These are phyloP conservation scores for Bassia scoparia DNA, from an alignment of 148 eudicot species.

Conservation along the genomic window DNA sequence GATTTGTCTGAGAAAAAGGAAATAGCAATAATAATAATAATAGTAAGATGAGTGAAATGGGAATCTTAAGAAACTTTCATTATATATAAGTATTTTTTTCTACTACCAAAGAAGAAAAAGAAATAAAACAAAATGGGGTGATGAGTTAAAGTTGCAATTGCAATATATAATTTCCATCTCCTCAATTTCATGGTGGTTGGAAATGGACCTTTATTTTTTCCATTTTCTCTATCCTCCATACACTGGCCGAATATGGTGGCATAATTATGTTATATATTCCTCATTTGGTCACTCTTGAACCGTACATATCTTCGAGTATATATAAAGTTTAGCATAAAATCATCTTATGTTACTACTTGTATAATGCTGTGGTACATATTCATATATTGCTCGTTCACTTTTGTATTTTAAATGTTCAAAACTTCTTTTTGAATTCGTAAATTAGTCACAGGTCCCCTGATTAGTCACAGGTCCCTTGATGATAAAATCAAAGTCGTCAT, in stretches of 20 bases:
- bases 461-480: too few relatives aligned
- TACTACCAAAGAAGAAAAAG: background rate
- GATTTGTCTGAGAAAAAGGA: background rate
- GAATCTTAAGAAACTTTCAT: background rate
- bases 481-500: too few relatives aligned
- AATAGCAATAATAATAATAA: too few relatives aligned
- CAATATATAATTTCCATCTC: slow-evolving; percentile 4
- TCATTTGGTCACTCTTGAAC: background rate
- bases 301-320: background rate
- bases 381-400: background rate
- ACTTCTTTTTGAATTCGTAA: too few relatives aligned
- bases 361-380: background rate
- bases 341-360: background rate
- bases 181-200: slow-evolving; percentile 10
- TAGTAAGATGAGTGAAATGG: background rate
- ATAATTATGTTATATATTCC: background rate
- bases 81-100: too few relatives aligned
- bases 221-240: background rate
- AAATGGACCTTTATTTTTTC: too few relatives aligned
- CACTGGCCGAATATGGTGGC: background rate
- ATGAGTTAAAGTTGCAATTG: background rate
- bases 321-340: background rate
- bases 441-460: too few relatives aligned
- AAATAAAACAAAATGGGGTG: too few relatives aligned
- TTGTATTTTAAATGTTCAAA: background rate